phyloP scores from a whole-genome alignment of 176 grass and related monocot genomes.

The Chrysopogon serrulatus region DNA sequence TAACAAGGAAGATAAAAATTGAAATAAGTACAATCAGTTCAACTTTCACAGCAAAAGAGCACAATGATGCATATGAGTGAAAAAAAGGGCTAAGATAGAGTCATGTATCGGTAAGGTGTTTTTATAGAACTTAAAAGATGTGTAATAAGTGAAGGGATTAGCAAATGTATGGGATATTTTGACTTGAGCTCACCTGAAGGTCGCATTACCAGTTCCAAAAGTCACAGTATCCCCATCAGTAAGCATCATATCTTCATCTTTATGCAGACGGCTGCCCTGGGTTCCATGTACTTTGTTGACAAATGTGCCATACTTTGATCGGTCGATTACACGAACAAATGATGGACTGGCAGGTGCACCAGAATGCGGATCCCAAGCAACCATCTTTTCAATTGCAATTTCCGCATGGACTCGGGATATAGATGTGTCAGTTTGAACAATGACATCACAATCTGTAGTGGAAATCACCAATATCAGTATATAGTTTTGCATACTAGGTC shows the following conservation, averaged over 20 bases:
- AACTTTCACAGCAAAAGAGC: not conserved
- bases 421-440: slow-evolving; percentile 77
- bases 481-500: not conserved
- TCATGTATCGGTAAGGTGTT: not conserved
- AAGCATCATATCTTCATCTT: slow-evolving; percentile 62
- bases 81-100: not conserved
- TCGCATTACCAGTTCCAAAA: slow-evolving; percentile 76
- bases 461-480: not conserved
- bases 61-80: not conserved
- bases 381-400: slow-evolving; percentile 72
- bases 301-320: slow-evolving; percentile 82
- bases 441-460: slow-evolving; percentile 76
- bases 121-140: not conserved
- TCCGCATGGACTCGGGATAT: slow-evolving; percentile 89
- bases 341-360: slow-evolving; percentile 44
- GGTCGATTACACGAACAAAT: slow-evolving; percentile 60
- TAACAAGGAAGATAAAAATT: slow-evolving; percentile 4
- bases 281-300: slow-evolving; percentile 65
- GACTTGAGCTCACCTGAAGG: slow-evolving; percentile 61
- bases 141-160: not conserved
- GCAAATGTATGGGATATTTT: not conserved
- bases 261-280: slow-evolving; percentile 50
- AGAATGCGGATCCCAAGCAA: slow-evolving; percentile 49
- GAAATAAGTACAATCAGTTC: not conserved
- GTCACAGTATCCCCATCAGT: slow-evolving; percentile 66